These are phyloP conservation scores for Lipomyces spencermartinsiae DNA, from an alignment of 805 yeast species.

Conservation along the genomic window DNA sequence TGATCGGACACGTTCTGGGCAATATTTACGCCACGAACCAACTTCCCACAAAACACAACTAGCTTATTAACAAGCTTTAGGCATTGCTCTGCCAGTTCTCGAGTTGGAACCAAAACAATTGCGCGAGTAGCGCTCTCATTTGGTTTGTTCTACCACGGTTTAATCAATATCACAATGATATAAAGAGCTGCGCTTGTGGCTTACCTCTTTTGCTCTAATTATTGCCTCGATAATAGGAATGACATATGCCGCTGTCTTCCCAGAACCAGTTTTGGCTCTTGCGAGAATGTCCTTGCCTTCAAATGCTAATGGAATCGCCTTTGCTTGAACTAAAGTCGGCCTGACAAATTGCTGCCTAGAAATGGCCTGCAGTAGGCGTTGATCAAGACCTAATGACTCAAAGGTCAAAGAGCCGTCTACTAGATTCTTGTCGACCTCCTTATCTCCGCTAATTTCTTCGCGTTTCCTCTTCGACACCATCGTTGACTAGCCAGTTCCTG, in stretches of 20 bases:
- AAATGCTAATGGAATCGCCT: slow-evolving; percentile 89
- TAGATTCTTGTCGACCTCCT: background rate
- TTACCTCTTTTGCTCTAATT: slow-evolving; percentile 47
- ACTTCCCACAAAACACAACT: slow-evolving; percentile 71
- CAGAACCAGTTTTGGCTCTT: slow-evolving; percentile 93
- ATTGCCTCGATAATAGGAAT: slow-evolving; percentile 86
- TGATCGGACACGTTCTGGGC: slow-evolving; percentile 69
- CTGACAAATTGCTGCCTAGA: slow-evolving; percentile 74
- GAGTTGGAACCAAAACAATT: slow-evolving; percentile 87
- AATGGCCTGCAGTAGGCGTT: slow-evolving; percentile 83
- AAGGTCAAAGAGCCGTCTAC: slow-evolving; percentile 54
- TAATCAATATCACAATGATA: background rate
- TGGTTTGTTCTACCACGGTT: slow-evolving; percentile 22
- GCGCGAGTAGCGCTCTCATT: slow-evolving; percentile 53
- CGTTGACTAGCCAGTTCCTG: background rate
- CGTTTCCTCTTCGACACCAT: slow-evolving; percentile 21
- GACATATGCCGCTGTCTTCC: slow-evolving; percentile 90
- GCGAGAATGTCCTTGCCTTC: slow-evolving; percentile 93
- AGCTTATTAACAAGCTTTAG: slow-evolving; percentile 70
- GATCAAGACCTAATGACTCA: slow-evolving; percentile 79
- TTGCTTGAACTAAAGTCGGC: slow-evolving; percentile 90
- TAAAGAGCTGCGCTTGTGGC: background rate
- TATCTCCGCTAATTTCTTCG: background rate
- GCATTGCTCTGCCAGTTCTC: slow-evolving; percentile 90
- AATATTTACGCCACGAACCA: slow-evolving; percentile 68